Conservation (phyloP, 768 basidiomycete genomes). For the Mycena crocata region DNA sequence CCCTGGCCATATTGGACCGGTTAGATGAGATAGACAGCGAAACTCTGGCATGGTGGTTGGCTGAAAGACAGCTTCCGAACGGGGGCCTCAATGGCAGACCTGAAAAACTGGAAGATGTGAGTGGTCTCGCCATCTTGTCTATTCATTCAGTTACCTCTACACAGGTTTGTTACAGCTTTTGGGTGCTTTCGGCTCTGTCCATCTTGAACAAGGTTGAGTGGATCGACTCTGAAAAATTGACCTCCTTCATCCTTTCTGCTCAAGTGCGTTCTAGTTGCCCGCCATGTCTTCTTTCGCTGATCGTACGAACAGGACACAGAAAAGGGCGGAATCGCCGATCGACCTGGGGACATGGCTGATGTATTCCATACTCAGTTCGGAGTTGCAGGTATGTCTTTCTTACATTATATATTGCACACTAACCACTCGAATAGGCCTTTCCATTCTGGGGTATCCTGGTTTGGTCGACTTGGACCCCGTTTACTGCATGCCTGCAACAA, state of each 20-base stretch:
- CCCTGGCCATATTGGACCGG: conserved; percentile 87
- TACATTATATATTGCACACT: not conserved
- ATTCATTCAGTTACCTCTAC: not conserved
- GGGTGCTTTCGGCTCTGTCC: conserved; percentile 91
- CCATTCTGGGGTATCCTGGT: conserved; percentile 87
- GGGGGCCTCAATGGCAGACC: conserved; percentile 98
- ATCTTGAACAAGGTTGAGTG: conserved; percentile 86
- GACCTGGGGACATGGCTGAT: conserved; percentile 93
- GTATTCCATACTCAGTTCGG: conserved; percentile 99
- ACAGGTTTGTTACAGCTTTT: conserved; percentile 97
- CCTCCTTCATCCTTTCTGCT: conserved; percentile 86
- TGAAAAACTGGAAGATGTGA: conserved; percentile 95
- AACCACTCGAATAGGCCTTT: conserved; percentile 68
- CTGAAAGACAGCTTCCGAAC: conserved; percentile 91
- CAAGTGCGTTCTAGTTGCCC: conserved; percentile 62
- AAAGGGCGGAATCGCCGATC: conserved; percentile 92
- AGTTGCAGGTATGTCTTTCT: conserved; percentile 69
- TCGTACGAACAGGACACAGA: conserved; percentile 76
- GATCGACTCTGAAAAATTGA: conserved; percentile 88
- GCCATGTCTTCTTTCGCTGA: not conserved
- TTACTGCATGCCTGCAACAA: conserved; percentile 91
- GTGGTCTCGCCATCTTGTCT: conserved; percentile 38
- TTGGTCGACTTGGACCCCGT: conserved; percentile 91
- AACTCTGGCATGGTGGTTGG: conserved; percentile 93
- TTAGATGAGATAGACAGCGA: conserved; percentile 83